Evolutionary conservation across 2,329 filamentous ascomycete species (phyloP).

Genomic region (Penicillium verrucosum): DNA sequence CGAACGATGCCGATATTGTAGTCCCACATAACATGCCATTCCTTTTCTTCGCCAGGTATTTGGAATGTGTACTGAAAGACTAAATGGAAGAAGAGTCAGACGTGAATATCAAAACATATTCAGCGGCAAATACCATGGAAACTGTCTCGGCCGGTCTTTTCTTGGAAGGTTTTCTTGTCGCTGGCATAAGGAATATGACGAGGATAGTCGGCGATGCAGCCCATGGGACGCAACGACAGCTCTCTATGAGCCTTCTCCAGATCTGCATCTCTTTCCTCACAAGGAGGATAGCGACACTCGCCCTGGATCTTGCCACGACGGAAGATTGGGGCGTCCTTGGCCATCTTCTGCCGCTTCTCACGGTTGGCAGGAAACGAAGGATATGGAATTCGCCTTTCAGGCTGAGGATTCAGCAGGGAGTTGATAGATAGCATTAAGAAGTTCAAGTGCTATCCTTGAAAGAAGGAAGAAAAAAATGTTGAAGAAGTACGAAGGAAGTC

Average conservation of each 20-base stretch:
- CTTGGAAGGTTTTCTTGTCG: conserved; percentile 83
- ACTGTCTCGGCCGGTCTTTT: conserved; percentile 80
- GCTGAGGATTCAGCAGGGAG: conserved; percentile 63
- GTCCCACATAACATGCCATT: conserved; percentile 89
- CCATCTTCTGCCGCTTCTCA: conserved; percentile 53
- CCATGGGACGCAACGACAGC: conserved; percentile 66
- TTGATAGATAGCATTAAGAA: conserved; percentile 60
- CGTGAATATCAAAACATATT: neutral
- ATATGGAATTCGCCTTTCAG: conserved; percentile 30
- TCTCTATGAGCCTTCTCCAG: conserved; percentile 57
- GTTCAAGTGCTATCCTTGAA: conserved; percentile 6
- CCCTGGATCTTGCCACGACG: conserved; percentile 62
- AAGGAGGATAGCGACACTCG: conserved; percentile 69
- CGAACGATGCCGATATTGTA: conserved; percentile 92
- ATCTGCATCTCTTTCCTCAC: conserved; percentile 61
- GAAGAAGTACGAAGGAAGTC: conserved; percentile 5
- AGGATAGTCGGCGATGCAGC: conserved; percentile 56
- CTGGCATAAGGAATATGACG: conserved; percentile 91
- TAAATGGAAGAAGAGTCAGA: conserved; percentile 11
- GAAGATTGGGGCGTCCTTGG: conserved; percentile 64
- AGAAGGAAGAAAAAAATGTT: neutral
- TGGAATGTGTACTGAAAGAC: conserved; percentile 70
- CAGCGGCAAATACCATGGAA: conserved; percentile 67
- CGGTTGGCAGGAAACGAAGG: conserved; percentile 14
- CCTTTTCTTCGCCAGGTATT: conserved; percentile 62